These are phyloP conservation scores for Aspergillus spinulosporus DNA, from an alignment of 2,329 filamentous ascomycete species.

Conservation along the genomic window DNA sequence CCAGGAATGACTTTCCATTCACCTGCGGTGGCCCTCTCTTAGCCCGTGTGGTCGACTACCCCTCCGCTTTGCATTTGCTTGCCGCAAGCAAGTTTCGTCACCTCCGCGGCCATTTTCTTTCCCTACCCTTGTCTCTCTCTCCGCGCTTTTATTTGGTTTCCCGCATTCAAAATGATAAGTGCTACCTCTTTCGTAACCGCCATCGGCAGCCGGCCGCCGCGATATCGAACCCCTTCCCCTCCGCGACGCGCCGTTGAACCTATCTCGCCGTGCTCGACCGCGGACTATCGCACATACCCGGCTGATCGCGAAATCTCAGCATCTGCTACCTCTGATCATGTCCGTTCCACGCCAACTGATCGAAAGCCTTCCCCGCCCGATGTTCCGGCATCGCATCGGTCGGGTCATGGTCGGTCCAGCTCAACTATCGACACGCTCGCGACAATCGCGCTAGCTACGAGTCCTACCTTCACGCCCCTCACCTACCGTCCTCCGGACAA, in stretches of 20 bases:
- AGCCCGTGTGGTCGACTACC: conserved; percentile 44
- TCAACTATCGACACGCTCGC: conserved; percentile 53
- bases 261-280: conserved; percentile 41
- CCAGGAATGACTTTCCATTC: conserved; percentile 45
- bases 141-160: conserved; percentile 16
- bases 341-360: conserved; percentile 24
- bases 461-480: conserved; percentile 44
- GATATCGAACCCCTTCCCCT: conserved; percentile 50
- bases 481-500: conserved; percentile 33
- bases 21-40: conserved; percentile 40
- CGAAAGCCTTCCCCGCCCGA: conserved; percentile 24
- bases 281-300: conserved; percentile 34
- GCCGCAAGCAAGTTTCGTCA: conserved; percentile 35
- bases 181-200: conserved; percentile 42
- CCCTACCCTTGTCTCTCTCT: conserved; percentile 11
- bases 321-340: conserved; percentile 28
- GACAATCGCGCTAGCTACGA: conserved; percentile 53
- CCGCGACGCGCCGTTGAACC: conserved; percentile 49
- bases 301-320: conserved; percentile 30
- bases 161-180: conserved; percentile 36
- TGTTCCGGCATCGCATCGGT: conserved; percentile 29
- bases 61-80: conserved; percentile 45
- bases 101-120: conserved; percentile 23
- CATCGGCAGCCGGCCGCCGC: conserved; percentile 39
- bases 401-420: conserved; percentile 46